These are phyloP conservation scores for Picea glauca DNA, from an alignment of 75 land plant species.

Conservation along the genomic window DNA sequence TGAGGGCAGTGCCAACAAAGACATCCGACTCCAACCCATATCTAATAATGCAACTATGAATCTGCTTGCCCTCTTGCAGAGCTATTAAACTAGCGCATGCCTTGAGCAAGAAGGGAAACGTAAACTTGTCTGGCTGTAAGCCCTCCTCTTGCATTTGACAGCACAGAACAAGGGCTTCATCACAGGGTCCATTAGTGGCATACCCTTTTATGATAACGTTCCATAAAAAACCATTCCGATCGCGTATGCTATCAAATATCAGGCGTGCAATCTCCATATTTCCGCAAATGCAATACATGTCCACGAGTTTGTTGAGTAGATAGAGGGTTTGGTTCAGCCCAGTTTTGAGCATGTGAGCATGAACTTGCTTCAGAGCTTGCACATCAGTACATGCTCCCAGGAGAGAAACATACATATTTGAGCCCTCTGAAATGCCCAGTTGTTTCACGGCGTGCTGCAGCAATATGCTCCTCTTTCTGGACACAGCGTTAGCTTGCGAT, in stretches of 20 bases:
- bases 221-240: constrained; percentile 22
- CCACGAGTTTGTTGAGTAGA: constrained; percentile 13
- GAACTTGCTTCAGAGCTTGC: constrained; percentile 8
- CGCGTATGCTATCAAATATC: neutral
- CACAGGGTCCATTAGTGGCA: constrained; percentile 14
- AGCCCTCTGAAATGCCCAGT: no score
- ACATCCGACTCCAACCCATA: constrained; percentile 28
- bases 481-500: no score
- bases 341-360: constrained; percentile 1
- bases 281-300: constrained; percentile 25
- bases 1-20: constrained; percentile 28
- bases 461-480: no score
- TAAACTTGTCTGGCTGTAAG: constrained; percentile 21
- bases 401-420: no score
- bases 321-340: constrained; percentile 4
- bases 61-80: constrained; percentile 16
- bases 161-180: constrained; percentile 26
- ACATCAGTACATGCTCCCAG: neutral
- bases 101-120: constrained; percentile 28
- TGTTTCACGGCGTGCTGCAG: no score
- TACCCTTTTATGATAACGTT: constrained; percentile 42
- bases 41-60: constrained; percentile 17
- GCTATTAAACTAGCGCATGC: constrained; percentile 16
- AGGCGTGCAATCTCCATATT: constrained; percentile 5
- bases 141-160: constrained; percentile 13